Evolutionary conservation across 1,284 basidiomycete species (phyloP).

Genomic region (Pseudozyma hubeiensis): DNA sequence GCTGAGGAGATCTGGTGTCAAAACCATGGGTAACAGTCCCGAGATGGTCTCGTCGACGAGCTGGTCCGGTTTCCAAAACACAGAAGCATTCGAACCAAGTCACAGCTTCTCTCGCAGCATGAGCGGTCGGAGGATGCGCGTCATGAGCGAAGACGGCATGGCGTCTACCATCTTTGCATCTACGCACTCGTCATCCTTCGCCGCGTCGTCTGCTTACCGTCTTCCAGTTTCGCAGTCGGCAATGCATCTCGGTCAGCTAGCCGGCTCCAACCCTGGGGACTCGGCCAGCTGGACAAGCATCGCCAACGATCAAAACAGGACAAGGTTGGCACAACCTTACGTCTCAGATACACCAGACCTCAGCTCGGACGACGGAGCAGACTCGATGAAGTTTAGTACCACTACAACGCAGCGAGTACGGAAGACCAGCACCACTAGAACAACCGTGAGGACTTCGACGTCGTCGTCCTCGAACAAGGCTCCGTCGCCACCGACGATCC

Average conservation of each 20-base stretch:
- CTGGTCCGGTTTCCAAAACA: constrained; percentile 2
- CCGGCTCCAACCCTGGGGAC: background rate
- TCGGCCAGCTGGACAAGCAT: constrained; percentile 8
- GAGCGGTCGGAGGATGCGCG: constrained; percentile 36
- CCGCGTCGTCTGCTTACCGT: constrained; percentile 10
- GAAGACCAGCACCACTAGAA: constrained; percentile 31
- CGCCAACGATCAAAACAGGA: constrained; percentile 9
- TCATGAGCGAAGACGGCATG: constrained; percentile 55
- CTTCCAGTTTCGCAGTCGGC: constrained; percentile 31
- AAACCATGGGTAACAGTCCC: constrained; percentile 28
- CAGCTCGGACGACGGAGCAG: constrained; percentile 49
- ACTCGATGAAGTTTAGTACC: constrained; percentile 27
- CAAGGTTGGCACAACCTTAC: background rate
- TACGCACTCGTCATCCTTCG: constrained; percentile 1
- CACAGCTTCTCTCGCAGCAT: constrained; percentile 32
- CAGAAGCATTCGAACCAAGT: constrained; percentile 15
- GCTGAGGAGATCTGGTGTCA: constrained; percentile 7
- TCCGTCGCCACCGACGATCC: constrained; percentile 36
- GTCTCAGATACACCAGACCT: constrained; percentile 45
- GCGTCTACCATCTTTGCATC: constrained; percentile 20
- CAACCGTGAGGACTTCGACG: constrained; percentile 19
- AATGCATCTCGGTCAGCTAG: constrained; percentile 24
- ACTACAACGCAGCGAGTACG: constrained; percentile 33
- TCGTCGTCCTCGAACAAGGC: constrained; percentile 12
- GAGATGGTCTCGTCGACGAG: constrained; percentile 14